Evolutionary conservation across 352 stramenopile genomes (phyloP).

Genomic region (Globisporangium emineosum): DNA sequence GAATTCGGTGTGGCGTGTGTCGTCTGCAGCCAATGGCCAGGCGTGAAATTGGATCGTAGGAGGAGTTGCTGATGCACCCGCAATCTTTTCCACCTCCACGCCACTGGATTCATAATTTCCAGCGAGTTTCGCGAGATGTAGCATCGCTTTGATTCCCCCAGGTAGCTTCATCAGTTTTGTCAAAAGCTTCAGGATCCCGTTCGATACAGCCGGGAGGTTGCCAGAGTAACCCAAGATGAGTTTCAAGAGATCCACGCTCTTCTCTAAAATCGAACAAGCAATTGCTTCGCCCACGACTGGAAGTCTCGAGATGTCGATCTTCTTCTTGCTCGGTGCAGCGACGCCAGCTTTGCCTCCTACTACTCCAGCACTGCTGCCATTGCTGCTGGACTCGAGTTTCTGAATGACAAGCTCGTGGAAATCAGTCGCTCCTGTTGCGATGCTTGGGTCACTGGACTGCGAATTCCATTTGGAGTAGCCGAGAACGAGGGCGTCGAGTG

Average conservation of each 20-base stretch:
- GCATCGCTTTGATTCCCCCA: conserved; percentile 29
- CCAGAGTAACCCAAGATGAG: conserved; percentile 25
- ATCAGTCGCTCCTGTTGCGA: conserved; percentile 10
- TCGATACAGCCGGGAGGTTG: conserved; percentile 28
- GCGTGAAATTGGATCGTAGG: neutral
- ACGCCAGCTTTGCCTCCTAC: conserved; percentile 3
- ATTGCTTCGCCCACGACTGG: conserved; percentile 26
- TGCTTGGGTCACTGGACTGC: neutral
- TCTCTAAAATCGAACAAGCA: conserved; percentile 30
- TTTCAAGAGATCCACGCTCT: conserved; percentile 21
- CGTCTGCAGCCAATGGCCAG: conserved; percentile 7
- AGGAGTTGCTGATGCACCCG: neutral
- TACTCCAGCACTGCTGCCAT: neutral
- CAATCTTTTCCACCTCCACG: neutral
- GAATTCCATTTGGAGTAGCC: conserved; percentile 40
- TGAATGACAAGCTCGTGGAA: conserved; percentile 25
- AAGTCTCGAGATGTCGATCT: conserved; percentile 24
- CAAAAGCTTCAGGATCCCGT: conserved; percentile 28
- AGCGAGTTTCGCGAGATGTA: conserved; percentile 23
- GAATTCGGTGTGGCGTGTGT: conserved; percentile 7
- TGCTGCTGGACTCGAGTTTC: neutral
- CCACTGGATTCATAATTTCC: neutral
- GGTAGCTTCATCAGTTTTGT: conserved; percentile 30
- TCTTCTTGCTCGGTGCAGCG: conserved; percentile 38
- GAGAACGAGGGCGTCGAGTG: conserved; percentile 29